Evolutionary conservation across 164 flowering plant genomes (phyloP), one percentile per base, ranked within the genome.

Genomic region (Dillenia turbinata): DNA sequence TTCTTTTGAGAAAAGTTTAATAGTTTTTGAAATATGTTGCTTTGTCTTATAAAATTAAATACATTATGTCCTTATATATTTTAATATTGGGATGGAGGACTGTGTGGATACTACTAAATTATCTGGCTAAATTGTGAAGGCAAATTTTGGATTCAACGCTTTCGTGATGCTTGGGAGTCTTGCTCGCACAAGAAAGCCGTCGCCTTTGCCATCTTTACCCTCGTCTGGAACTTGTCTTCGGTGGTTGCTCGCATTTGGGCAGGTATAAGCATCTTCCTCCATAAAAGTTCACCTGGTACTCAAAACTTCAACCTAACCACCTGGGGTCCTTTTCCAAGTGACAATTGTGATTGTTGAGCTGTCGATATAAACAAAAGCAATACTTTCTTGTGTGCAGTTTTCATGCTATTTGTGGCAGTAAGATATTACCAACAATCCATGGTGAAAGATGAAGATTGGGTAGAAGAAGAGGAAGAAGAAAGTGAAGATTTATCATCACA

Each of bases 121-220:
- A 33, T 4, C 40, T 33, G 40, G 40, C 40, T 33, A 5, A 33
- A 33, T 5, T 9, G 11, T 69, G 66, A 52, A 92, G 98, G 85
- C 19, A 78, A 69, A 43, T 90, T 88, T 71, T 89, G 96, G 96
- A 46, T 85, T 12, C 74, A 86, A 26, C 79, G 95, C 0, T 86
- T 88, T 68, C 66, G 65, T 12, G 96, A 90, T 61, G 95, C 92
- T 8, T 92, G 96, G 98, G 81, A 86, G 16, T 74, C 95, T 1
- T 92, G 95, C 78, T 48, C 91, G n/a, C 95, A 90, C 72, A 92
- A 92, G 71, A 92, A 90, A 53, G 95, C 86, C 0, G 87, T 86
- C 10, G 89, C 79, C 0, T 68, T 74, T 51, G 85, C 75, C 59
- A 64, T 81, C 54, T 89, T 89, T 68, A 79, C 88, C 17, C 75